A percentile compares a stretch with the other conserved stretches of the same genome.
These are phyloP conservation scores for Lepidium campestre DNA, from an alignment of 441 rosid genomes.

Conservation along the genomic window DNA sequence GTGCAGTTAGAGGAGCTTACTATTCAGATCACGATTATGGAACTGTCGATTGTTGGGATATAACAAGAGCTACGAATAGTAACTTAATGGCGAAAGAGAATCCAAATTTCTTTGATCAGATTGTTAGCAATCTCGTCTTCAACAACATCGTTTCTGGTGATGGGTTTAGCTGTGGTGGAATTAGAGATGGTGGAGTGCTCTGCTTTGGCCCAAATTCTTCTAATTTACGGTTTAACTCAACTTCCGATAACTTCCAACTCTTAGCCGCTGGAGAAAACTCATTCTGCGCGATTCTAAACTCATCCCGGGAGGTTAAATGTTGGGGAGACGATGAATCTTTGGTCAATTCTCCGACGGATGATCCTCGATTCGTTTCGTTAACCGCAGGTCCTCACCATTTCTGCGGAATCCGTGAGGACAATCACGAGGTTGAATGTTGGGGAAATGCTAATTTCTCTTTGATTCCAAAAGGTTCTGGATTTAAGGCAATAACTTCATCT, in stretches of 20 bases:
- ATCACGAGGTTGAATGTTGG: constrained; percentile 83
- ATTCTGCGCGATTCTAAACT: constrained; percentile 54
- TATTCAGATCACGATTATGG: constrained; percentile 61
- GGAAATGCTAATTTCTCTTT: constrained; percentile 61
- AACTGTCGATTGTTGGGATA: constrained; percentile 72
- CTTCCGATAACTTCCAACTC: constrained; percentile 32
- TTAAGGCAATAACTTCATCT: constrained; percentile 78
- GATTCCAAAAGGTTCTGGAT: constrained; percentile 64
- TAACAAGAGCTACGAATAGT: constrained; percentile 29
- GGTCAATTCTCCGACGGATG: constrained; percentile 25
- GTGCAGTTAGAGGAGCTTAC: constrained; percentile 78
- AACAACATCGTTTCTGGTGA: constrained; percentile 67
- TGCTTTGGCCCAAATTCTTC: constrained; percentile 69
- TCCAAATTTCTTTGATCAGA: constrained; percentile 37
- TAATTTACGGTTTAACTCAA: constrained; percentile 38
- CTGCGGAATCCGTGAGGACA: constrained; percentile 78
- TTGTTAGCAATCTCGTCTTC: constrained; percentile 44
- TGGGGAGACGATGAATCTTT: constrained; percentile 55
- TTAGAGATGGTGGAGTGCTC: constrained; percentile 60
- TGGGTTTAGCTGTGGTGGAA: constrained; percentile 78
- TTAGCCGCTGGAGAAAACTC: constrained; percentile 56
- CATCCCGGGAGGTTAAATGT: constrained; percentile 49
- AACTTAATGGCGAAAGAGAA: constrained; percentile 37
- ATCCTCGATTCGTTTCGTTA: constrained; percentile 44
- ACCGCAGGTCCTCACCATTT: constrained; percentile 73